Evolutionary conservation across 306 rosid species (phyloP), one percentile per base, ranked within the genome.

Genomic region (Cucurbita ficifolia): DNA sequence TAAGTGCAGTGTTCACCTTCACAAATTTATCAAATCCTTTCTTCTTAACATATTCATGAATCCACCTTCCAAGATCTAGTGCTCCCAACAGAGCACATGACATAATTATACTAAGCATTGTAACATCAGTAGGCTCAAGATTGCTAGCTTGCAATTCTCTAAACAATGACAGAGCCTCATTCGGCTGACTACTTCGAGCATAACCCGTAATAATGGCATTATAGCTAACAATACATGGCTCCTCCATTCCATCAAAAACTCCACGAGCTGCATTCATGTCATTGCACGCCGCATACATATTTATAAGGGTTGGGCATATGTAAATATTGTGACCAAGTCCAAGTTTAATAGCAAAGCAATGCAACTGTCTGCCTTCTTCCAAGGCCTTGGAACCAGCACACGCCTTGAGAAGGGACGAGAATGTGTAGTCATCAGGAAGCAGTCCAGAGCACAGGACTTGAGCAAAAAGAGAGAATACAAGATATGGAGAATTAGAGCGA

Each of bases 11-110:
- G 75, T 89, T 89, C 8, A 92, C 97, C 77, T 92, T 92, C 9
- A 92, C 94, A 75, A 77, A 82, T 48, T 40, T 81, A 80, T 84
- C 92, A 79, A 92, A 85, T 61, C 85, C 82, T 7, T 86, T 79
- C 80, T 86, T 92, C 86, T 87, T 87, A 70, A 89, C 87, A 76
- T 86, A 92, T 78, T 92, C 97, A 78, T 92, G 89, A 49, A 87
- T 80, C 96, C 97, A 92, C 85, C 81, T 89, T 62, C 94, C 97
- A 51, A 92, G 76, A 57, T 87, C 90, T 60, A 89, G 74, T 2
- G 96, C 85, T 49, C 97, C 96, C 11, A 87, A 76, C 84, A 89
- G 67, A 77, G 94, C 85, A 24, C 94, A 89, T 1, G 92, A 89
- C 0, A 89, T 85, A 76, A 92, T 96, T 0, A 55, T 83, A 51